Evolutionary conservation across 1,284 basidiomycete species (phyloP).

Genomic region (Ustilago curta): DNA sequence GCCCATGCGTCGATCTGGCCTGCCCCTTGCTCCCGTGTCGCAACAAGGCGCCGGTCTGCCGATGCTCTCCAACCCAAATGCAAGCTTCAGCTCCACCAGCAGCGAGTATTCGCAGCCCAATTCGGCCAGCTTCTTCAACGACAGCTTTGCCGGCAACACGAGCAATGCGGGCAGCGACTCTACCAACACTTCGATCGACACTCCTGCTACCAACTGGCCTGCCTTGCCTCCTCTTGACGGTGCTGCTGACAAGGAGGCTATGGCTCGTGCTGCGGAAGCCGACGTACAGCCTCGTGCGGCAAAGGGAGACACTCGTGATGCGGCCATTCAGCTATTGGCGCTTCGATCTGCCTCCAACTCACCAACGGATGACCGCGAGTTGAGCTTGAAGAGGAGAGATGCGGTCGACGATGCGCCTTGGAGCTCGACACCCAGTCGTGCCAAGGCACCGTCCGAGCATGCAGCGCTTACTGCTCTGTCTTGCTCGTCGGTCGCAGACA

Average conservation of each 20-base stretch:
- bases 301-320: slow-evolving; percentile 49
- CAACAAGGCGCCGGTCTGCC: slow-evolving; percentile 16
- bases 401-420: slow-evolving; percentile 34
- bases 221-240: slow-evolving; percentile 28
- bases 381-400: slow-evolving; percentile 25
- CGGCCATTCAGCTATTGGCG: slow-evolving; percentile 47
- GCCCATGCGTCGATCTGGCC: slow-evolving; percentile 35
- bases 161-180: slow-evolving; percentile 45
- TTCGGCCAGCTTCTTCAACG: slow-evolving; percentile 49
- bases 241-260: slow-evolving; percentile 16
- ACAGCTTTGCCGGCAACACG: slow-evolving; percentile 43
- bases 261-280: slow-evolving; percentile 12
- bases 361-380: slow-evolving; percentile 42
- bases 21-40: slow-evolving; percentile 21
- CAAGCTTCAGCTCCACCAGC: slow-evolving; percentile 47
- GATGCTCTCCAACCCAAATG: slow-evolving; percentile 25
- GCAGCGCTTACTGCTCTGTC: slow-evolving; percentile 46
- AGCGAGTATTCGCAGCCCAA: slow-evolving; percentile 46
- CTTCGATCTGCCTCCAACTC: slow-evolving; percentile 50
- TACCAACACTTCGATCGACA: slow-evolving; percentile 45
- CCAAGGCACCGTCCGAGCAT: slow-evolving; percentile 30
- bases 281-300: slow-evolving; percentile 17
- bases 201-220: slow-evolving; percentile 40
- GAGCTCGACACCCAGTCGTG: slow-evolving; percentile 41
- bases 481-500: slow-evolving; percentile 22